These are phyloP conservation scores for Dianthus caryophyllus DNA, from an alignment of 148 eudicot genomes.

Conservation along the genomic window DNA sequence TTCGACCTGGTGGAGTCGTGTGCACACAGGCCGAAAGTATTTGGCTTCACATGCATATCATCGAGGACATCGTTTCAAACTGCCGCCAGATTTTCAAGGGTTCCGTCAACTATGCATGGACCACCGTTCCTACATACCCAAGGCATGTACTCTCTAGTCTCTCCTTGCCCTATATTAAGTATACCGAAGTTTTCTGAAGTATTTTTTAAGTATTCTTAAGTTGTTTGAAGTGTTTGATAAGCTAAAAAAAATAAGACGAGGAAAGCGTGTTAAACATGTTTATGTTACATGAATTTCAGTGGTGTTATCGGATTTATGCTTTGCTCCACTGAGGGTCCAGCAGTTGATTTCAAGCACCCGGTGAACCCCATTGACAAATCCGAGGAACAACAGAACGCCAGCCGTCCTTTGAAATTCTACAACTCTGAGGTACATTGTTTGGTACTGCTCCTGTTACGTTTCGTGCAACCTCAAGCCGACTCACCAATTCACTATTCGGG, in stretches of 20 bases:
- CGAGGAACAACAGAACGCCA: constrained; percentile 35
- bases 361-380: constrained; percentile 69
- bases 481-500: background rate
- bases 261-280: no score
- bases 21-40: constrained; percentile 99
- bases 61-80: constrained; percentile 81
- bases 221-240: no score
- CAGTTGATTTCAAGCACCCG: constrained; percentile 82
- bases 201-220: no score
- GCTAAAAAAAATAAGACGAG: no score
- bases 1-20: constrained; percentile 95
- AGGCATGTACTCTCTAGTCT: constrained; percentile 38
- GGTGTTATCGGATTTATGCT: constrained; percentile 98
- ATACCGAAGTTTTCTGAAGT: no score
- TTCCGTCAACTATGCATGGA: constrained; percentile 97
- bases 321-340: constrained; percentile 90
- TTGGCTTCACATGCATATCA: constrained; percentile 99
- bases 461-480: background rate
- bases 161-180: no score
- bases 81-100: constrained; percentile 88
- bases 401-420: constrained; percentile 77
- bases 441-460: background rate
- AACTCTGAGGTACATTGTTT: constrained; percentile 64
- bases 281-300: constrained; percentile 37
- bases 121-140: constrained; percentile 98